A percentile compares a stretch with the other conserved stretches of the same genome.
Evolutionary conservation across 2,329 filamentous ascomycete species (phyloP).

Genomic region (Esteya vermicola): DNA sequence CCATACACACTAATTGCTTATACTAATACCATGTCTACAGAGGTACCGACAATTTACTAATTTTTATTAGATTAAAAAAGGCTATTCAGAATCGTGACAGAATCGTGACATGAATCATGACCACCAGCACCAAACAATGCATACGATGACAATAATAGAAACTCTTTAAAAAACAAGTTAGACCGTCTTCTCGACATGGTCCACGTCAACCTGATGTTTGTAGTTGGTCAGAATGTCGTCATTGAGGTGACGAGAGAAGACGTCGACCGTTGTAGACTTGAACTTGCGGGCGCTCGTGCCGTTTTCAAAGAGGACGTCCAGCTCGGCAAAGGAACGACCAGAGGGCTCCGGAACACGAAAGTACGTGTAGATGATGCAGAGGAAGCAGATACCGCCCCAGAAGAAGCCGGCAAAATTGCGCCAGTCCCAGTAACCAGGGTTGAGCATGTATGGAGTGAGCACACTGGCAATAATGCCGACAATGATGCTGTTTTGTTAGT

Average conservation of each 20-base stretch:
- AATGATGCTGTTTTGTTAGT: conserved; percentile 36
- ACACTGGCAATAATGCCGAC: conserved; percentile 71
- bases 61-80: too few relatives aligned
- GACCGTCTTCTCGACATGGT: conserved; percentile 8
- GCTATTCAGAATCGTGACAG: too few relatives aligned
- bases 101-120: too few relatives aligned
- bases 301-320: conserved; percentile 73
- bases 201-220: conserved; percentile 22
- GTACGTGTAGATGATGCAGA: conserved; percentile 68
- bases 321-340: conserved; percentile 71
- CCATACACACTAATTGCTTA: too few relatives aligned
- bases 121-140: background rate
- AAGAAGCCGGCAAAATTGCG: conserved; percentile 79
- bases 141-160: background rate
- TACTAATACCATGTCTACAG: too few relatives aligned
- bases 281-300: conserved; percentile 61
- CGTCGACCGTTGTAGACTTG: conserved; percentile 39
- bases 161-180: too few relatives aligned
- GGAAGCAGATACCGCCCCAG: conserved; percentile 69
- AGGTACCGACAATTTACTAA: too few relatives aligned
- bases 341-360: conserved; percentile 69
- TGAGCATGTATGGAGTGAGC: conserved; percentile 85
- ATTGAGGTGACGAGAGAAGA: conserved; percentile 37
- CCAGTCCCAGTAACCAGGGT: conserved; percentile 79
- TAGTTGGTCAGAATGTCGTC: conserved; percentile 33